Conservation (phyloP, 208 protist genomes). For the Trypanosoma rangeli region DNA sequence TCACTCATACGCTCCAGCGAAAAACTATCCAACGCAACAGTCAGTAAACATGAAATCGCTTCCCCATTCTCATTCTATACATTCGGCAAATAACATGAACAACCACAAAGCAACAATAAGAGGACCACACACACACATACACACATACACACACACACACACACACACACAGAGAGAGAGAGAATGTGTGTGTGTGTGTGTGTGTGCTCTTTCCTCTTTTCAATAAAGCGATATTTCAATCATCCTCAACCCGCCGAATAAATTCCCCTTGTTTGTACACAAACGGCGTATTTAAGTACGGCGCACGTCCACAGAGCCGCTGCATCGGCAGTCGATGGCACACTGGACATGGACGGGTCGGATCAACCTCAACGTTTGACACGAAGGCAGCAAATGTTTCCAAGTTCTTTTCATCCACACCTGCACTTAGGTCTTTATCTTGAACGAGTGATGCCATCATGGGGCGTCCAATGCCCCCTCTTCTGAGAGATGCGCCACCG, state of each 20-base stretch:
- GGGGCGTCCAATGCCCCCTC: neutral
- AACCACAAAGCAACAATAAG: neutral
- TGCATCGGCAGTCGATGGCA: constrained; percentile 51
- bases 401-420: neutral
- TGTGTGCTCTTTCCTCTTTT: constrained; percentile 3
- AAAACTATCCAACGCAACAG: neutral
- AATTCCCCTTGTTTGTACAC: constrained; percentile 56
- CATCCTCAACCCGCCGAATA: constrained; percentile 1
- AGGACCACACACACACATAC: neutral
- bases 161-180: neutral
- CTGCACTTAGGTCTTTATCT: neutral
- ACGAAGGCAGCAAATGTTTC: neutral
- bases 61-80: neutral
- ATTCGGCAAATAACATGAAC: neutral
- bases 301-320: constrained; percentile 34
- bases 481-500: neutral
- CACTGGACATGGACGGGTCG: constrained; percentile 41
- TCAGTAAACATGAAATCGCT: neutral
- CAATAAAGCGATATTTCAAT: neutral
- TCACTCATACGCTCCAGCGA: neutral
- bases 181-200: too few relatives aligned
- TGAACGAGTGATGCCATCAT: neutral
- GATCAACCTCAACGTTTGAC: constrained; percentile 22
- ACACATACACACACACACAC: neutral
- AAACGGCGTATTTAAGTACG: constrained; percentile 68